Conservation (phyloP, 2,329 filamentous ascomycete genomes). For the Thelonectria discophora region DNA sequence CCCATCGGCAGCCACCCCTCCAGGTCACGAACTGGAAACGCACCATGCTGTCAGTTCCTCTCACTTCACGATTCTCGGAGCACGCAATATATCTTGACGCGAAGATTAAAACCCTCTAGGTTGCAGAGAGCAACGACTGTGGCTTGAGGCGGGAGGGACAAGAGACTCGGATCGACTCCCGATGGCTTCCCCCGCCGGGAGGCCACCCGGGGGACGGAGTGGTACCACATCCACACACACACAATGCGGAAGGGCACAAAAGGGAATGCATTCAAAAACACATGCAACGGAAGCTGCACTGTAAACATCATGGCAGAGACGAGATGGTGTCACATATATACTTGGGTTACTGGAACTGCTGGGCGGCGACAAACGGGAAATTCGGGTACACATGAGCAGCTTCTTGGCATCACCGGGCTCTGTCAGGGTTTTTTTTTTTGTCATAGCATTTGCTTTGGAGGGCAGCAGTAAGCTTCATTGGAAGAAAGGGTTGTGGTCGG, state of each 20-base stretch:
- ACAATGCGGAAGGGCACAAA: neutral
- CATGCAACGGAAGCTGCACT: neutral
- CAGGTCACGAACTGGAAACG: neutral
- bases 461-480: too few relatives aligned
- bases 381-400: constrained; percentile 4
- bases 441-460: too few relatives aligned
- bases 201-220: constrained; percentile 1
- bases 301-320: constrained; percentile 10
- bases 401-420: constrained; percentile 2
- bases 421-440: too few relatives aligned
- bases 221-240: constrained; percentile 20
- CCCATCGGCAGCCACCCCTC: neutral
- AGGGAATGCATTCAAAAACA: too few relatives aligned
- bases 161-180: neutral
- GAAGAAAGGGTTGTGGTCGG: neutral
- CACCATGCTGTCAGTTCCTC: neutral
- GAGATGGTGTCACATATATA: constrained; percentile 12
- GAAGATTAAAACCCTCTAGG: neutral
- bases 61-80: neutral
- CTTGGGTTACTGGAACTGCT: constrained; percentile 19
- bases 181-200: neutral
- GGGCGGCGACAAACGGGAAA: constrained; percentile 9
- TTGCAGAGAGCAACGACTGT: too few relatives aligned
- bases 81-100: too few relatives aligned
- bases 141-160: too few relatives aligned